Base-by-base conservation (phyloP, 371 early-diverging fungal species). In the Lichtheimia ramosa region DNA sequence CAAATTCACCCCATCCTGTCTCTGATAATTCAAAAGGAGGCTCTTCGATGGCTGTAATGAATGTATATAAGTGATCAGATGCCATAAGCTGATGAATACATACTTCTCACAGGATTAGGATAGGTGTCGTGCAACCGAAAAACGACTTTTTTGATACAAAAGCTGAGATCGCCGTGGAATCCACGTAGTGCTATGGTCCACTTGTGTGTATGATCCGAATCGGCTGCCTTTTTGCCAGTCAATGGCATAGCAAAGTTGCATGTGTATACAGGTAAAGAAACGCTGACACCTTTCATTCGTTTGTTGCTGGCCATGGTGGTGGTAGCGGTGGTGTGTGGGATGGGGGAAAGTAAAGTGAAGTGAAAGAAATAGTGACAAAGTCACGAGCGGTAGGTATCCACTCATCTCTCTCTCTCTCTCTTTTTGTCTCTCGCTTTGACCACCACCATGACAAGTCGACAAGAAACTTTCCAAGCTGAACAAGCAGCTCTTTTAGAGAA, bases 1-100 rank as follows among this genome's bases (percentile, higher is more conserved):
- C 97, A 70, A 99, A 99, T 78, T 99, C 98, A 65, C 99, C 99
- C 99, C 99, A 99, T 21, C 96, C 99, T 10, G 94, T 94, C 71
- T 98, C 98, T 48, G 82, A 81, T 14, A 97, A 85, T 69, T 97
- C 96, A 65, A 92, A 99, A 0, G 98, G 99, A 14, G 89, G 89
- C 41, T 88, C 82, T 54, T 92, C 92, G 27, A 93, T 69, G 25
- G 83, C 89, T 92, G n/a, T n/a, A n/a, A n/a, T n/a, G n/a, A n/a
- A n/a, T n/a, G n/a, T n/a, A n/a, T n/a, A n/a, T n/a, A n/a, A n/a
- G n/a, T n/a, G n/a, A n/a, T n/a, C n/a, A n/a, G n/a, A n/a, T n/a
- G n/a, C n/a, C n/a, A n/a, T 34, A 4, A 34, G 13, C 10, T 34
- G 40, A 18, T n/a, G n/a, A n/a, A n/a, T 48, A 25, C 73, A 69